Base-by-base conservation (phyloP, 2,329 filamentous ascomycete genomes). In the Xylaria sp. region DNA sequence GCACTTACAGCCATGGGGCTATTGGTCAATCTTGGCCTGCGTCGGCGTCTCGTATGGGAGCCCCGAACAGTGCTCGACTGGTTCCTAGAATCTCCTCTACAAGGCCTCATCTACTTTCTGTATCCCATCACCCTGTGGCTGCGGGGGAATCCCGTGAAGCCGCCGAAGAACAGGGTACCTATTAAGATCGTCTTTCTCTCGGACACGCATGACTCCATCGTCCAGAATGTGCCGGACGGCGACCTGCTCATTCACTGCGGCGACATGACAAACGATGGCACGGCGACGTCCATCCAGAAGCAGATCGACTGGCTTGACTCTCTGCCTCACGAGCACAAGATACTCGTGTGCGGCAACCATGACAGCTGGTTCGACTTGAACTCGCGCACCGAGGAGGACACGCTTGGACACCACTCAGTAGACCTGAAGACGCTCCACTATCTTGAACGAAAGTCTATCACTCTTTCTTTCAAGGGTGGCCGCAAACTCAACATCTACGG, bases 241-340 rank as follows among this genome's bases (percentile, higher is more conserved):
- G 94, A 97, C 77, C 83, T 97, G 25, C 86, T 98, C 55, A 91
- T 98, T 73, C 95, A 97, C 76, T 92, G 93, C 1, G 95, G 95
- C 42, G 95, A 98, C 80, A 83, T 97, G 74, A 91, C 90, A 61
- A 89, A 93, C 72, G 82, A 83, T 25, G 95, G 95, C 44, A 91
- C 88, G 9, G 85, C 88, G 0, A 82, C 83, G 13, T 90, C 93
- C 68, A 89, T 98, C 63, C 93, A 97, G 81, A 82, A 81, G n/a
- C 91, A 96, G 73, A 83, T 97, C 49, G 87, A 97, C 81, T 97
- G 93, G 93, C 83, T 97, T 13, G 86, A 84, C 53, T 82, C 83
- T 3, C 85, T 94, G 7, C 92, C 92, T 0, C 93, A 97, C 75
- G 80, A 81, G 39, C 86, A 96, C 78, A 97, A 97, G 79, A 84